phyloP scores from a whole-genome alignment of 2,329 filamentous ascomycete genomes.

The Nigrograna mackinnonii region DNA sequence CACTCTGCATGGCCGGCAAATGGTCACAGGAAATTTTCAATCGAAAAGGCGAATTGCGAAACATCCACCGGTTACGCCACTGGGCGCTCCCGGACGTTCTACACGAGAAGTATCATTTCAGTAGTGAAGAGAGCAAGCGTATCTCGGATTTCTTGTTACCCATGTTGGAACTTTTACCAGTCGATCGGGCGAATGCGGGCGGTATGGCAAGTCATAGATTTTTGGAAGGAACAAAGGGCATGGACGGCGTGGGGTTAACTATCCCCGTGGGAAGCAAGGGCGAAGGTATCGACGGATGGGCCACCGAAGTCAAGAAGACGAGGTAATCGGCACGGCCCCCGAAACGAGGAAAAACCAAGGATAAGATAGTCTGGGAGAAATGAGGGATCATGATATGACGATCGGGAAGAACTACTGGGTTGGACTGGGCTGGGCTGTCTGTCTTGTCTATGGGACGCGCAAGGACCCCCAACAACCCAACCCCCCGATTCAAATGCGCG shows the following conservation, averaged over 20 bases:
- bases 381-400: no score
- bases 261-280: constrained; percentile 80
- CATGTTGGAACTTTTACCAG: constrained; percentile 88
- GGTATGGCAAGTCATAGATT: constrained; percentile 89
- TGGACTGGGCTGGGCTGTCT: no score
- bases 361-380: no score
- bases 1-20: constrained; percentile 87
- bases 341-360: no score
- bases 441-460: no score
- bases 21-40: constrained; percentile 99
- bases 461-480: no score
- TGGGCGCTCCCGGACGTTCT: constrained; percentile 95
- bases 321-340: no score
- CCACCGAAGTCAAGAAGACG: constrained; percentile 75
- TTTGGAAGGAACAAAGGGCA: constrained; percentile 83
- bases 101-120: constrained; percentile 95
- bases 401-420: no score
- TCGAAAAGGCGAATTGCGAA: constrained; percentile 92
- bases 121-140: constrained; percentile 75
- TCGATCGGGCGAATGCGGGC: constrained; percentile 89
- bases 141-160: constrained; percentile 84
- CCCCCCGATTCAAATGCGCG: no score
- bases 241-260: constrained; percentile 78
- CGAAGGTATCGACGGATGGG: constrained; percentile 94
- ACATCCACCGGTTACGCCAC: constrained; percentile 94